Base-by-base conservation (phyloP, 2,329 filamentous ascomycete genomes). In the Anthostomella pinea region DNA sequence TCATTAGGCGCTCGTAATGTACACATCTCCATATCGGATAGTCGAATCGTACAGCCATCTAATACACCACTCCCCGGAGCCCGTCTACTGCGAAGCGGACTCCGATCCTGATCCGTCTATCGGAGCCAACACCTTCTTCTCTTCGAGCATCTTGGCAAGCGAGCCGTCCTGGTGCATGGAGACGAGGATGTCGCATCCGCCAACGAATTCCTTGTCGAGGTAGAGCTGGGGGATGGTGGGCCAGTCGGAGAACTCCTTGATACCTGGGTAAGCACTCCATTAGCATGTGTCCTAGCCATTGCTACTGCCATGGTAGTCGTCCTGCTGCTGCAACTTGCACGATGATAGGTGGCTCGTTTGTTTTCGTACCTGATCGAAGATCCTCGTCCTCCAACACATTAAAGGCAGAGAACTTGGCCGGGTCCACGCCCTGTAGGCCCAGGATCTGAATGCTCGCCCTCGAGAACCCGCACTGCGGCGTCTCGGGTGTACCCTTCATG, bases 171-270 rank as follows among this genome's bases (percentile, higher is more conserved):
- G 87, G 69, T 97, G 91, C 93, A 98, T 97, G 3, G 84, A 85
- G 62, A 97, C 84, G 53, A 98, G 66, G 48, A 98, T 98, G 65
- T 98, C 93, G 62, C 90, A 96, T n/a, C 93, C 93, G 37, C 93
- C 93, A 30, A 98, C 74, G 61, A 98, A 98, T 63, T 98, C 91
- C 69, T 91, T 91, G 46, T 94, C 81, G 33, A 98, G 75, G 66
- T 97, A 98, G 13, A 98, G 75, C 66, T 98, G 93, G 6, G 93
- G 93, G 61, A 98, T 97, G 14, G 93, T 98, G 10, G 93, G 93
- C 93, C 93, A 98, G 62, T 97, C 93, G 2, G 90, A 95, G 73
- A 93, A 98, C 68, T 98, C 91, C 70, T 98, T 98, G 70, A 98
- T 95, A 34, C 93, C 91, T 90, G 49, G 27, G 28, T 19, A 9